These are phyloP conservation scores for Xylaria multiplex DNA, from an alignment of 2,329 filamentous ascomycete genomes.

Conservation along the genomic window DNA sequence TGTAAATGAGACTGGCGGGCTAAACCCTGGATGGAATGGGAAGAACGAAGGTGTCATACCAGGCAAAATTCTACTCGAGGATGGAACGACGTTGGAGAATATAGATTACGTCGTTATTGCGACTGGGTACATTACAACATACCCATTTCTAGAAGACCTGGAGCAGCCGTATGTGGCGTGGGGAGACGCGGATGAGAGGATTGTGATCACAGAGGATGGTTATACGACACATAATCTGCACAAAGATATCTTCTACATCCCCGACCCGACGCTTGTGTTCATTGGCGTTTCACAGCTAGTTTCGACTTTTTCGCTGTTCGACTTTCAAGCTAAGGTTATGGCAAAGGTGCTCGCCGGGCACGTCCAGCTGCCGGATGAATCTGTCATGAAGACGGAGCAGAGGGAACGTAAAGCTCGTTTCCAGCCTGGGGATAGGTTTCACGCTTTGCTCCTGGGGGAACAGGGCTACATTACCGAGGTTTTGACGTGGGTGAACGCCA, in stretches of 20 bases:
- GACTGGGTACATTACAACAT: conserved; percentile 75
- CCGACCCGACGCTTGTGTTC: conserved; percentile 70
- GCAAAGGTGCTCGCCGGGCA: conserved; percentile 66
- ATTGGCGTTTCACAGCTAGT: conserved; percentile 73
- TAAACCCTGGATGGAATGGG: conserved; percentile 16
- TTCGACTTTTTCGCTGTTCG: conserved; percentile 75
- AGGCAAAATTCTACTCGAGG: conserved; percentile 61
- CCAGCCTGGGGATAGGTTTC: conserved; percentile 51
- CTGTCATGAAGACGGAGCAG: conserved; percentile 53
- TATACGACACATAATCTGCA: conserved; percentile 73
- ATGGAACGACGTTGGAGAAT: conserved; percentile 61
- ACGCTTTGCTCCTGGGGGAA: conserved; percentile 51
- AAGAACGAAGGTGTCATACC: conserved; percentile 55
- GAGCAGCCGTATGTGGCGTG: conserved; percentile 54
- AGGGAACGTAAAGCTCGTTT: conserved; percentile 44
- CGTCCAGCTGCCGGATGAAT: conserved; percentile 57
- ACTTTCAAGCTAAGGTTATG: conserved; percentile 73
- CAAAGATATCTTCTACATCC: conserved; percentile 77
- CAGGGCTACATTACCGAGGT: conserved; percentile 50
- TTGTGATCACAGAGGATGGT: conserved; percentile 71
- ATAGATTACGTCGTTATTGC: conserved; percentile 72
- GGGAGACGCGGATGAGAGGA: conserved; percentile 59
- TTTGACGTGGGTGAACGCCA: conserved; percentile 45
- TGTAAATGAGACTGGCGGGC: conserved; percentile 48
- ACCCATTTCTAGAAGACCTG: conserved; percentile 69